phyloP scores from a whole-genome alignment of 2,329 filamentous ascomycete species.

The Cytospora chrysosperma region DNA sequence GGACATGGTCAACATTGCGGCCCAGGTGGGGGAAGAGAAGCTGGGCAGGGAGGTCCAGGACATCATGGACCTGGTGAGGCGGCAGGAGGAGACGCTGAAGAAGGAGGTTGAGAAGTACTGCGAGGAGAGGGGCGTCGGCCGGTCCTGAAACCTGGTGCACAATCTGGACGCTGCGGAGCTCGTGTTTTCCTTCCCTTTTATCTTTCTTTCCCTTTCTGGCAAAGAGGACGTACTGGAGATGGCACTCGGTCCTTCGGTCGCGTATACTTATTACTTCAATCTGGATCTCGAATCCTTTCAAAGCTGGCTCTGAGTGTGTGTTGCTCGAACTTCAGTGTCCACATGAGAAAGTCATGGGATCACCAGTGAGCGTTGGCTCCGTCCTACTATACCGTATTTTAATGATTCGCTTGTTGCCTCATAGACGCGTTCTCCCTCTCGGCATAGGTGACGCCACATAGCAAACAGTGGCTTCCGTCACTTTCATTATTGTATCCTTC shows the following conservation, averaged over 20 bases:
- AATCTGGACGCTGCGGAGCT: background rate
- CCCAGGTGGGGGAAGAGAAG: conserved; percentile 44
- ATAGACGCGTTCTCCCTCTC: too few relatives aligned
- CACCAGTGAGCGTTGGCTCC: too few relatives aligned
- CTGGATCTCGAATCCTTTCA: background rate
- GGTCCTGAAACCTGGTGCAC: background rate
- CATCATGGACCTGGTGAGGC: conserved; percentile 65
- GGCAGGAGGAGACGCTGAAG: conserved; percentile 63
- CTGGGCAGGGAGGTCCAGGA: conserved; percentile 50
- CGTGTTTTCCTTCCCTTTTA: background rate
- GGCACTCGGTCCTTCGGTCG: background rate
- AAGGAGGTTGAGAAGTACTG: conserved; percentile 79
- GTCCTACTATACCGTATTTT: too few relatives aligned
- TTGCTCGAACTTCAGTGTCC: too few relatives aligned
- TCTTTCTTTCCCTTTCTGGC: too few relatives aligned
- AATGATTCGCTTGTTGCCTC: too few relatives aligned
- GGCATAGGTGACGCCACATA: too few relatives aligned
- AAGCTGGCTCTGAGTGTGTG: background rate
- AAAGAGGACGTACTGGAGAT: background rate
- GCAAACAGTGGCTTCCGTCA: too few relatives aligned
- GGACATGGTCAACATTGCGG: conserved; percentile 62
- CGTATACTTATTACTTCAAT: conserved; percentile 1
- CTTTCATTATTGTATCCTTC: too few relatives aligned
- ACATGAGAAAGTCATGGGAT: too few relatives aligned
- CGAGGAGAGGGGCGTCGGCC: conserved; percentile 52